These are phyloP conservation scores for Batkoa obscura DNA, from an alignment of 371 early-diverging fungal genomes.

Conservation along the genomic window DNA sequence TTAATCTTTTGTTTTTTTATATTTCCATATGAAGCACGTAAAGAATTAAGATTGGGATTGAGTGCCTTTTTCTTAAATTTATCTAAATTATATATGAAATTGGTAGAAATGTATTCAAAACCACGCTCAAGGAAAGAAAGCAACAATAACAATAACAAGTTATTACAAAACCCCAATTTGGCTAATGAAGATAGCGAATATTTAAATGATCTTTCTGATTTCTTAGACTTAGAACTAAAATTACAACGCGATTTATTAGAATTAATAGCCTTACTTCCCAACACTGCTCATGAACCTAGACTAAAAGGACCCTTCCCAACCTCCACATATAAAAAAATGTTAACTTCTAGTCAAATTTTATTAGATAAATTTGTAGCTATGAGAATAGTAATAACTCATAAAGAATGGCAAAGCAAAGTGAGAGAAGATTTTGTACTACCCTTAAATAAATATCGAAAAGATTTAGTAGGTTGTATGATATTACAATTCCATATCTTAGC, in stretches of 20 bases:
- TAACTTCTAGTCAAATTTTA: constrained; percentile 48
- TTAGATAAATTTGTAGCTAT: constrained; percentile 50
- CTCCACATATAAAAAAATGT: constrained; percentile 36
- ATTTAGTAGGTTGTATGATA: constrained; percentile 50
- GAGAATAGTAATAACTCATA: constrained; percentile 38
- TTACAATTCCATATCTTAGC: constrained; percentile 62
- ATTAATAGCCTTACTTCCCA: constrained; percentile 32
- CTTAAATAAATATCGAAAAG: constrained; percentile 28
- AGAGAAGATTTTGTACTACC: constrained; percentile 31
- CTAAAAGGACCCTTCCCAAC: constrained; percentile 65
- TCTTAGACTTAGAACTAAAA: constrained; percentile 47
- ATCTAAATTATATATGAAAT: constrained; percentile 40
- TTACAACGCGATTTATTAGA: constrained; percentile 42
- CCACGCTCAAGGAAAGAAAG: no score
- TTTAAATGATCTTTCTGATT: constrained; percentile 14
- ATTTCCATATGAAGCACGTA: constrained; percentile 74
- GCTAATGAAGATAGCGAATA: background rate
- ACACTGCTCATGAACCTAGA: constrained; percentile 67
- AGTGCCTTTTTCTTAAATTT: constrained; percentile 40
- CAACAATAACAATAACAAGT: background rate
- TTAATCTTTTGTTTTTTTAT: constrained; percentile 39
- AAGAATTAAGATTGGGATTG: constrained; percentile 48
- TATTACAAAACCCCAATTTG: no score
- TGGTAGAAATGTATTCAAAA: constrained; percentile 30
- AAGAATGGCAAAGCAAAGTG: constrained; percentile 31